Evolutionary conservation across 306 rosid species (phyloP).

Genomic region (Pyrus communis): DNA sequence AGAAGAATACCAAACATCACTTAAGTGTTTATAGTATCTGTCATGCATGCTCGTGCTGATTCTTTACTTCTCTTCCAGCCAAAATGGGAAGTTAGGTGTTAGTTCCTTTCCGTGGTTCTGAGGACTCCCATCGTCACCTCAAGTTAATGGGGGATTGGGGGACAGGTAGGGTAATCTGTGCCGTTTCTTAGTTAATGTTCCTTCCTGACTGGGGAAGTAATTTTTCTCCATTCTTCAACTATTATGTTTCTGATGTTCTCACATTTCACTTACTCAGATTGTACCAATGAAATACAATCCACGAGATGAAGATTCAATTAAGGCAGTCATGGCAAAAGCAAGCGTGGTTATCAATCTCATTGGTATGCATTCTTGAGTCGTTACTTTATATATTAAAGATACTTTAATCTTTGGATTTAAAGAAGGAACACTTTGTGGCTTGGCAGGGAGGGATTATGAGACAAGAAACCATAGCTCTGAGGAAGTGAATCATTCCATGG

Average conservation of each 20-base stretch:
- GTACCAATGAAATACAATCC: slow-evolving; percentile 98
- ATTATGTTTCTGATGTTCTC: slow-evolving; percentile 19
- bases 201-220: slow-evolving; percentile 4
- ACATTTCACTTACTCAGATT: slow-evolving; percentile 42
- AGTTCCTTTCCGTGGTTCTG: slow-evolving; percentile 92
- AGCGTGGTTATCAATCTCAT: slow-evolving; percentile 90
- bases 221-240: slow-evolving; percentile 5
- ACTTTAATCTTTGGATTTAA: slow-evolving; percentile 2
- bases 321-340: slow-evolving; percentile 97
- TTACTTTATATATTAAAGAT: slow-evolving; percentile 9
- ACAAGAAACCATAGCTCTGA: slow-evolving; percentile 94
- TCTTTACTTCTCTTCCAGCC: slow-evolving; percentile 44
- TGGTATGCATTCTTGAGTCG: slow-evolving; percentile 38
- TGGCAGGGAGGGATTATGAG: slow-evolving; percentile 91
- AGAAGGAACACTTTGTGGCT: slow-evolving; percentile 20
- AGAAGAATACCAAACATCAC: no score
- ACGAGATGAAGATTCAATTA: slow-evolving; percentile 86
- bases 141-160: slow-evolving; percentile 97
- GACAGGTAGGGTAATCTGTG: slow-evolving; percentile 60
- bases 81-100: slow-evolving; percentile 95
- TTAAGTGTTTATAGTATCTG: neutral
- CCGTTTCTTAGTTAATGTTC: slow-evolving; percentile 6
- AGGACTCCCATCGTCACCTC: slow-evolving; percentile 87
- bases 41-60: slow-evolving; percentile 17
- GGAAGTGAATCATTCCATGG: slow-evolving; percentile 86